phyloP scores from a whole-genome alignment of 306 rosid species.

The Inga oerstediana region DNA sequence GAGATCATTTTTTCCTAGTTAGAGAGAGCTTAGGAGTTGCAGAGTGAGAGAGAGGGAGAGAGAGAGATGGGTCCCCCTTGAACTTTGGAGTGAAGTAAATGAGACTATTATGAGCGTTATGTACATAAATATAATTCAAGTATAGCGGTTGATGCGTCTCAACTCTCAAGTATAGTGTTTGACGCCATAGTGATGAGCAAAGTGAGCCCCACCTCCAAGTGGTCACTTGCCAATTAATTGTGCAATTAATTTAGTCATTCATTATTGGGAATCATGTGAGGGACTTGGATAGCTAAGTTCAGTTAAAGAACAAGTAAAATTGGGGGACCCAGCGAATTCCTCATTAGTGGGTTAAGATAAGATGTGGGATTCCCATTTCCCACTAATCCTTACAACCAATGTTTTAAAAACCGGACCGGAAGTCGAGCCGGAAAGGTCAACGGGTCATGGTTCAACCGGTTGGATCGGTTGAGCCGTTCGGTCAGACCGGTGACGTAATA shows the following conservation, averaged over 20 bases:
- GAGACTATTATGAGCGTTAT: not conserved
- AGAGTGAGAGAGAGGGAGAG: not conserved
- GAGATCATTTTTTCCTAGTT: constrained; percentile 51
- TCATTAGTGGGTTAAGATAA: not conserved
- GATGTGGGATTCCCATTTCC: not conserved
- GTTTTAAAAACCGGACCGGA: no score
- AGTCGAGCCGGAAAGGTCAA: no score
- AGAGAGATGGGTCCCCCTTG: constrained; percentile 5
- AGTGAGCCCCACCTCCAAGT: constrained; percentile 10
- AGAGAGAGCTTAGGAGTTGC: constrained; percentile 8
- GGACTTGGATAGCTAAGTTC: not conserved
- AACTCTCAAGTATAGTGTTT: constrained; percentile 17
- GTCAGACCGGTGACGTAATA: no score
- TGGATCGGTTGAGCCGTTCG: no score
- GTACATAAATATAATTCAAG: constrained; percentile 28
- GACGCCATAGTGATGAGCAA: constrained; percentile 33
- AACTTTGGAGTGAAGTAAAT: constrained; percentile 24
- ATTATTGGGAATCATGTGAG: constrained; percentile 2
- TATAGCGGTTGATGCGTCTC: constrained; percentile 31
- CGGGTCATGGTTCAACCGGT: no score
- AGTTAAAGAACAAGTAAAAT: constrained; percentile 12
- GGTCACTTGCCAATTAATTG: constrained; percentile 29
- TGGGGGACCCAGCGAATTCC: not conserved
- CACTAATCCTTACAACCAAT: no score
- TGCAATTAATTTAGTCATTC: not conserved